Evolutionary conservation across 805 yeast genomes (phyloP).

Genomic region (Metschnikowia cubensis): DNA sequence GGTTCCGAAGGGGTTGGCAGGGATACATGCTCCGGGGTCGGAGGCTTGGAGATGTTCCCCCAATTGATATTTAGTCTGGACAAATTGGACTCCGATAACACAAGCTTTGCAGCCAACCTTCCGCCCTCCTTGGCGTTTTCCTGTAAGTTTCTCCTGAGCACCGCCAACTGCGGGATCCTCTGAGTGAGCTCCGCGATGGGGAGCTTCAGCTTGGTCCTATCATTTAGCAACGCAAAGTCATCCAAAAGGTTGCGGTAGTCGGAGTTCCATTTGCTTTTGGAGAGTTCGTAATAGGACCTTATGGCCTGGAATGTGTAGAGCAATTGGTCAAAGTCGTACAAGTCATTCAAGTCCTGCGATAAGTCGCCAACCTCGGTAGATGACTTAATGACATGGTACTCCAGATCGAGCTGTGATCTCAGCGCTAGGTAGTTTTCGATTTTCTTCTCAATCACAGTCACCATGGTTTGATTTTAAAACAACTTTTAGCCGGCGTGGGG

Average conservation of each 20-base stretch:
- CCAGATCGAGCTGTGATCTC: conserved; percentile 7
- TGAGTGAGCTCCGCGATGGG: conserved; percentile 22
- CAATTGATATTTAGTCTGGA: not conserved
- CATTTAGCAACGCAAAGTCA: conserved; percentile 15
- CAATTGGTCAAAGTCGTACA: conserved; percentile 27
- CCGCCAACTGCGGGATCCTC: conserved; percentile 22
- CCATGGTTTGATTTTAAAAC: not conserved
- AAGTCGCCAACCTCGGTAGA: not conserved
- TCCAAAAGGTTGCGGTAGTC: conserved; percentile 16
- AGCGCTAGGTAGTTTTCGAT: conserved; percentile 10
- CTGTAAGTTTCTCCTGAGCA: conserved; percentile 25
- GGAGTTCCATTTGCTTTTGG: conserved; percentile 16
- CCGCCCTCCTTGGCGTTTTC: conserved; percentile 34
- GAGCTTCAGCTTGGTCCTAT: conserved; percentile 20
- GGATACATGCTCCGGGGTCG: not conserved
- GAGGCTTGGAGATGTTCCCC: not conserved
- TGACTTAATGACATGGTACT: conserved; percentile 6
- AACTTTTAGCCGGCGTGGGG: not conserved
- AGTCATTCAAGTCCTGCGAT: conserved; percentile 13
- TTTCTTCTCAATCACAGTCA: conserved; percentile 9
- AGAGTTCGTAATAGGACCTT: conserved; percentile 22
- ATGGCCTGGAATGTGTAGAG: conserved; percentile 23
- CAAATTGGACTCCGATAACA: conserved; percentile 5
- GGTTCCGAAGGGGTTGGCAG: not conserved
- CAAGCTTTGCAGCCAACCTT: conserved; percentile 19